Base-by-base conservation (phyloP, 129 eudicot species). In the Ambrosia artemisiifolia region DNA sequence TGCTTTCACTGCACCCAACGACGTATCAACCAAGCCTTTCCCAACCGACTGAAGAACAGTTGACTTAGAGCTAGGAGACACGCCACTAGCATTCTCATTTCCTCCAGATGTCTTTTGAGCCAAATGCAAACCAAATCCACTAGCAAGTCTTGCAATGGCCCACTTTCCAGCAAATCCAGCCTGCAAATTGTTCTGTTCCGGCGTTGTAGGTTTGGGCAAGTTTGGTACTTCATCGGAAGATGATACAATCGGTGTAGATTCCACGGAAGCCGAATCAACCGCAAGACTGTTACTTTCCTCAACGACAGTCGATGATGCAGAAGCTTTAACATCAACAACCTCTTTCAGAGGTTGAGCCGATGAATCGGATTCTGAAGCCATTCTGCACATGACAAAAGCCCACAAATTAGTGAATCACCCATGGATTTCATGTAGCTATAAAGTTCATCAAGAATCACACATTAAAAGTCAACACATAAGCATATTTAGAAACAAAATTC, bases 1-100 rank as follows among this genome's bases (percentile, higher is more conserved):
- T 46, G 97, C 97, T 83, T 88, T 94, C 70, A 94, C 87, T n/a
- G 99, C 99, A 75, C 75, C 79, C 71, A 83, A n/a, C 70, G 99
- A 94, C 32, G 99, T 78, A 73, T 90, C 99, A 72, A 94, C 96
- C 63, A 90, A 73, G 61, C 96, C 98, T 84, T 90, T 94, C 35
- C 88, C 88, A 40, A 94, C 68, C 16, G 97, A 76, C 67, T 78
- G 93, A 68, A 94, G 50, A 55, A 93, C 85, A 35, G 88, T 74
- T 59, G 91, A 79, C 67, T 85, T 86, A 61, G 86, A 72, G 65
- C 75, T 7, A 59, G 83, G 60, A 53, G 90, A 59, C 7, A 74
- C 32, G 34, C 63, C 72, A 33, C 63, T 72, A 69, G 82, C 83
- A 74, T 66, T 78, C 38, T 63, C 88, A 73, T 80, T 77, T 12